Evolutionary conservation across 179 eudicot genomes (phyloP).

Genomic region (Beta lomatogona): DNA sequence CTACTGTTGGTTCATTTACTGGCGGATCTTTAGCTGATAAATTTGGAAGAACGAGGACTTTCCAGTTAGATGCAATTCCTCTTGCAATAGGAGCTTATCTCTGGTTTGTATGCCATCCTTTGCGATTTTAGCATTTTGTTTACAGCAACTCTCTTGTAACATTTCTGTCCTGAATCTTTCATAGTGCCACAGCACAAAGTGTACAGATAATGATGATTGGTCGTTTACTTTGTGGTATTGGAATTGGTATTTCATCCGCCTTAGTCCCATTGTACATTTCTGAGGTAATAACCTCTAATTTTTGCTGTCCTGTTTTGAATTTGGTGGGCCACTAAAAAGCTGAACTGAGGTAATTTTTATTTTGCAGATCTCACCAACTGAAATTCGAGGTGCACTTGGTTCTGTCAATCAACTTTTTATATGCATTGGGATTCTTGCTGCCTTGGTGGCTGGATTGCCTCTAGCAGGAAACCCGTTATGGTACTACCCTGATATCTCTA

Average conservation of each 20-base stretch:
- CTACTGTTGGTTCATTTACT: conserved; percentile 92
- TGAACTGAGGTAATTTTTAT: conserved; percentile 18
- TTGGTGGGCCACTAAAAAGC: not conserved
- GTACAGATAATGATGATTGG: conserved; percentile 86
- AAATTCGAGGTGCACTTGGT: conserved; percentile 97
- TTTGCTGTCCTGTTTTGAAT: not conserved
- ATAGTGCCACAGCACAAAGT: conserved; percentile 75
- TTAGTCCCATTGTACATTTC: conserved; percentile 94
- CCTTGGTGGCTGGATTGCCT: conserved; percentile 95
- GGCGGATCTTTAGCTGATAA: conserved; percentile 94
- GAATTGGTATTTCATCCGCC: conserved; percentile 96
- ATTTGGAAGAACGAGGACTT: conserved; percentile 87
- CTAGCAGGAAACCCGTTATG: conserved; percentile 88
- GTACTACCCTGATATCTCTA: conserved; percentile 43
- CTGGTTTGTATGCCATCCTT: conserved; percentile 51
- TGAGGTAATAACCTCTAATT: conserved; percentile 52
- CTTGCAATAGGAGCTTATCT: conserved; percentile 90
- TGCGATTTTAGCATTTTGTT: conserved; percentile 3
- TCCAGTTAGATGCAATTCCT: conserved; percentile 87
- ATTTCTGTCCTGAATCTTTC: conserved; percentile 25
- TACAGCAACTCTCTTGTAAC: conserved; percentile 20
- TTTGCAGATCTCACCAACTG: conserved; percentile 92
- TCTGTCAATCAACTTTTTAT: conserved; percentile 94
- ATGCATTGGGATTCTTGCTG: conserved; percentile 93
- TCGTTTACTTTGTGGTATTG: conserved; percentile 88